Conservation (phyloP, 257 asterid genomes). For the Ophiorrhiza pumila region DNA sequence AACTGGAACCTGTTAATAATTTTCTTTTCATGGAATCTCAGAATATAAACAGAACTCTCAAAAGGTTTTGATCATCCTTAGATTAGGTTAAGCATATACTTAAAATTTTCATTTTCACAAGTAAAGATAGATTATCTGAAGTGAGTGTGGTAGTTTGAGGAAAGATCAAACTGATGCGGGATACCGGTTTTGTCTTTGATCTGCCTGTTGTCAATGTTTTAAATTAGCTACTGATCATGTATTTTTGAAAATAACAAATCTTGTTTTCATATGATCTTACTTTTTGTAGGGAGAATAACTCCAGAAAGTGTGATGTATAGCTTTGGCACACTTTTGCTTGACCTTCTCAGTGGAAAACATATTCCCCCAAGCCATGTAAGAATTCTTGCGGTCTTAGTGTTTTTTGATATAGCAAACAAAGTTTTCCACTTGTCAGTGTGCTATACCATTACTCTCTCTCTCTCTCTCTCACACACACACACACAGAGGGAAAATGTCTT, state of each 20-base stretch:
- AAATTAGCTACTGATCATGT: background rate
- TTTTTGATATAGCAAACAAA: background rate
- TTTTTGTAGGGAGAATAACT: constrained; percentile 70
- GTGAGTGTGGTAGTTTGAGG: background rate
- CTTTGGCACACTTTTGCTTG: constrained; percentile 92
- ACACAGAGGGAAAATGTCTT: background rate
- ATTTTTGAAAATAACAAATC: background rate
- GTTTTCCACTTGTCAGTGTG: constrained; percentile 2
- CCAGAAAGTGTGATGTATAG: constrained; percentile 90
- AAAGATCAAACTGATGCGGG: background rate
- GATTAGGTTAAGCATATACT: no score
- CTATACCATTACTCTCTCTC: background rate
- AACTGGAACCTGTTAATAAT: no score
- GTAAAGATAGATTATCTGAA: background rate
- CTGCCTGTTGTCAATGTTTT: background rate
- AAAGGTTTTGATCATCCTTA: background rate
- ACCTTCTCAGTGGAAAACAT: constrained; percentile 93
- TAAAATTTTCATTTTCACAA: background rate
- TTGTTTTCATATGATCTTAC: constrained; percentile 1
- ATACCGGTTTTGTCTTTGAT: background rate
- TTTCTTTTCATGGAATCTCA: background rate
- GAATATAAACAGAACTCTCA: background rate
- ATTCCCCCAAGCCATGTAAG: constrained; percentile 97
- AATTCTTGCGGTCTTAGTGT: constrained; percentile 18
- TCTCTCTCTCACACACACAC: background rate